Conservation (phyloP, 2,329 filamentous ascomycete genomes). For the Calonectria henricotiae region DNA sequence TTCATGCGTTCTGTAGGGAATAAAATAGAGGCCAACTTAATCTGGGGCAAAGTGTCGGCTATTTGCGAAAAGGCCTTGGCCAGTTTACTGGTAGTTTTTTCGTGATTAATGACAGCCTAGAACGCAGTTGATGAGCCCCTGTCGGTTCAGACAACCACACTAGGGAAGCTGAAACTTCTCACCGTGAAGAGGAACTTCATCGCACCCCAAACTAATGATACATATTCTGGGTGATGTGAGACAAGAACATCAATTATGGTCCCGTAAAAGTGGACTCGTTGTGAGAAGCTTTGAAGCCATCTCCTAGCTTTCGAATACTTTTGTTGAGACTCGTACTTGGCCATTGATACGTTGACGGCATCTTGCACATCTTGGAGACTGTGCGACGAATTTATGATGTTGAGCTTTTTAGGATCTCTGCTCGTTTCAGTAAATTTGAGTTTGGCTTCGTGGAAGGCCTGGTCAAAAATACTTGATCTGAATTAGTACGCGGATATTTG, state of each 20-base stretch:
- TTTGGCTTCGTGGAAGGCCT: conserved; percentile 19
- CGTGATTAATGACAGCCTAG: conserved; percentile 3
- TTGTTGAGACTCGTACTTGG: conserved; percentile 11
- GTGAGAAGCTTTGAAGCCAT: conserved; percentile 9
- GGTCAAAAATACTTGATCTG: background rate
- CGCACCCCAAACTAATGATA: background rate
- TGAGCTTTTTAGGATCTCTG: background rate
- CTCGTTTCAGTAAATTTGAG: background rate
- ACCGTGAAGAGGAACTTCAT: conserved; percentile 20
- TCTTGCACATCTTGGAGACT: conserved; percentile 9
- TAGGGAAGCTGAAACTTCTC: too few species aligned
- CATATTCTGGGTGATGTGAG: conserved; percentile 17
- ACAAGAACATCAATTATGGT: conserved; percentile 9
- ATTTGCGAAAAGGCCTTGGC: conserved; percentile 13
- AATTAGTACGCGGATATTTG: background rate
- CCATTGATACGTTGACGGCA: background rate
- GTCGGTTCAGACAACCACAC: too few species aligned
- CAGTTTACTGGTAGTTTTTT: conserved; percentile 7
- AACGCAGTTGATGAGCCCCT: too few species aligned
- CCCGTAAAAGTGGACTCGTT: conserved; percentile 3
- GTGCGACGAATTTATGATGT: background rate
- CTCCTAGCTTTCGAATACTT: background rate
- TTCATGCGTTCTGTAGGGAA: background rate
- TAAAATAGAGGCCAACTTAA: background rate
- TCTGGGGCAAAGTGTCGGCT: background rate